Conservation (phyloP, 306 rosid genomes). For the Arachis hypogaea region DNA sequence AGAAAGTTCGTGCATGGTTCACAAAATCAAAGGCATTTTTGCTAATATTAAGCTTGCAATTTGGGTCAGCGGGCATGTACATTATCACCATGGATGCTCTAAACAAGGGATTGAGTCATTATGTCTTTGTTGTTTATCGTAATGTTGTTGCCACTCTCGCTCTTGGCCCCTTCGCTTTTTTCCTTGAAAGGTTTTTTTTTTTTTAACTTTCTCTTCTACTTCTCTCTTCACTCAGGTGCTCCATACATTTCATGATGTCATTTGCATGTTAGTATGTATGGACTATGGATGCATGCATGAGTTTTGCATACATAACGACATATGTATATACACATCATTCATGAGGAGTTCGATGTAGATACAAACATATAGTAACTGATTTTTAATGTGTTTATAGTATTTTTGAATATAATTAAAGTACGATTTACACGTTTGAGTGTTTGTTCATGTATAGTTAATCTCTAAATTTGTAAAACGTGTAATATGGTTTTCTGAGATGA, state of each 20-base stretch:
- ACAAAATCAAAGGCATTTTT: slow-evolving; percentile 53
- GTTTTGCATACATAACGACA: not conserved
- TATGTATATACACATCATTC: too few relatives aligned
- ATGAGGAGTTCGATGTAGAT: too few relatives aligned
- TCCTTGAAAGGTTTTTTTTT: slow-evolving; percentile 62
- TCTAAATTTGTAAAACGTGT: too few relatives aligned
- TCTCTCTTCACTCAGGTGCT: not conserved
- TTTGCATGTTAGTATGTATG: not conserved
- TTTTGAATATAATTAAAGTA: too few relatives aligned
- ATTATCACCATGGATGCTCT: slow-evolving; percentile 71
- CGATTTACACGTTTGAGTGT: too few relatives aligned
- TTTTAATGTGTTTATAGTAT: too few relatives aligned
- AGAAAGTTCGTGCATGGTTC: slow-evolving; percentile 26
- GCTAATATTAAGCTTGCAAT: slow-evolving; percentile 69
- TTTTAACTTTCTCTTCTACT: not conserved
- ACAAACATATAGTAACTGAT: too few relatives aligned
- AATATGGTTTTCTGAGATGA: too few relatives aligned
- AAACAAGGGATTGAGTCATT: slow-evolving; percentile 81
- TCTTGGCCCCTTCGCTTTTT: slow-evolving; percentile 77
- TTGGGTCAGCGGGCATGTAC: slow-evolving; percentile 91
- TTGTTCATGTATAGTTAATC: too few relatives aligned
- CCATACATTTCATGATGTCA: not conserved
- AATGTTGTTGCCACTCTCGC: slow-evolving; percentile 70
- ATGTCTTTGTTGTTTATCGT: slow-evolving; percentile 72
- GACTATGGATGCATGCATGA: not conserved